Conservation (phyloP, 139 green algal genomes). For the Zygnema cylindricum region DNA sequence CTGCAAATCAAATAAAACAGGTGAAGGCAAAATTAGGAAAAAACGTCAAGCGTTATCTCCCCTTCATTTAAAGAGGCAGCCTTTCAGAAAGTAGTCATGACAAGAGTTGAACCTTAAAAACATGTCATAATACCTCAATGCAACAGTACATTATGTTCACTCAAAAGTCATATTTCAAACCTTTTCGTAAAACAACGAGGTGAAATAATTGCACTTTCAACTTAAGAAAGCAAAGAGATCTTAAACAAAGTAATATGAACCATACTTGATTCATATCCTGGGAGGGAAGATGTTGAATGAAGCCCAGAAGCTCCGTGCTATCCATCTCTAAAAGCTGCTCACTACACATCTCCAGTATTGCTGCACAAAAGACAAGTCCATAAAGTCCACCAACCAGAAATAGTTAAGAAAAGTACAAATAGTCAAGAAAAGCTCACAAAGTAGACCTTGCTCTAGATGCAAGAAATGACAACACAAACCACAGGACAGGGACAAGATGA, state of each 20-base stretch:
- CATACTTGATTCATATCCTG: conserved; percentile 3
- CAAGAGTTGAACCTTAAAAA: background rate
- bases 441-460: too few species aligned
- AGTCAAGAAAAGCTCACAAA: too few species aligned
- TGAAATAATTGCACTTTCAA: too few species aligned
- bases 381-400: background rate
- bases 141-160: background rate
- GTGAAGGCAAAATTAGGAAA: background rate
- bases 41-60: background rate
- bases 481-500: too few species aligned
- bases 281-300: conserved; percentile 15
- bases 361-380: too few species aligned
- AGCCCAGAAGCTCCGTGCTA: conserved; percentile 11
- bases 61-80: background rate
- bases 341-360: conserved; percentile 31
- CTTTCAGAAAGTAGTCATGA: too few species aligned
- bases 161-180: background rate
- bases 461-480: too few species aligned
- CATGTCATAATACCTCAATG: background rate
- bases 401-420: too few species aligned
- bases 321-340: conserved; percentile 29
- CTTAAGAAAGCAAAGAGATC: background rate
- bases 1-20: background rate
- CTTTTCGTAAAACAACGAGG: too few species aligned
- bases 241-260: background rate